Evolutionary conservation across 1,139 yeast species (phyloP).

Genomic region (Nadsonia commutata): DNA sequence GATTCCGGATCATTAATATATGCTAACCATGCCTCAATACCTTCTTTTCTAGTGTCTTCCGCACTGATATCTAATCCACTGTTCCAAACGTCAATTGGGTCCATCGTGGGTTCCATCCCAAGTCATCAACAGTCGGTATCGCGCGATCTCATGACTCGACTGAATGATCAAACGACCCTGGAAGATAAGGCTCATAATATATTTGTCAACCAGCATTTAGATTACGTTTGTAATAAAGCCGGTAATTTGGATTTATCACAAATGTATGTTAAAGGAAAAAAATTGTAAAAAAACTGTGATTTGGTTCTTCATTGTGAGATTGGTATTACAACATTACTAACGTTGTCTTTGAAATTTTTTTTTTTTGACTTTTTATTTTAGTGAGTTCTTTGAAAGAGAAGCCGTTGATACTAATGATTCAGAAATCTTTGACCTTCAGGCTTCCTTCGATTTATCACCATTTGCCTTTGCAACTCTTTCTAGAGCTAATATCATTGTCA

Average conservation of each 20-base stretch:
- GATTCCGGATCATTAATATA: too few species aligned
- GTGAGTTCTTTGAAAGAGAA: background rate
- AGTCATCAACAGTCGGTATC: background rate
- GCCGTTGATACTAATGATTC: background rate
- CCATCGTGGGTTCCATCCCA: background rate
- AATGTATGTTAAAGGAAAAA: background rate
- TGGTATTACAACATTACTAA: background rate
- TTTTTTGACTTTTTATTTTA: background rate
- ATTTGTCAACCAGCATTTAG: background rate
- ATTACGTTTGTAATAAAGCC: background rate
- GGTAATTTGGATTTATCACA: background rate
- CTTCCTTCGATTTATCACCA: background rate
- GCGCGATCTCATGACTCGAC: background rate
- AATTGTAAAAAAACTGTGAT: too few species aligned
- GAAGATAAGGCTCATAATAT: background rate
- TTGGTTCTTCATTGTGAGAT: background rate
- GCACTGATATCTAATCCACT: background rate
- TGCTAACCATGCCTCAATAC: background rate
- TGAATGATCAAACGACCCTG: background rate
- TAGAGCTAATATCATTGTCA: background rate
- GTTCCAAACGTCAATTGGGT: background rate
- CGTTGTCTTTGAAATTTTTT: background rate
- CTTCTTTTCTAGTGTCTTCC: background rate
- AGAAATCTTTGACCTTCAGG: background rate
- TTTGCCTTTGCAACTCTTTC: background rate